These are phyloP conservation scores for Candida oleophila DNA, from an alignment of 805 yeast genomes.

Conservation along the genomic window DNA sequence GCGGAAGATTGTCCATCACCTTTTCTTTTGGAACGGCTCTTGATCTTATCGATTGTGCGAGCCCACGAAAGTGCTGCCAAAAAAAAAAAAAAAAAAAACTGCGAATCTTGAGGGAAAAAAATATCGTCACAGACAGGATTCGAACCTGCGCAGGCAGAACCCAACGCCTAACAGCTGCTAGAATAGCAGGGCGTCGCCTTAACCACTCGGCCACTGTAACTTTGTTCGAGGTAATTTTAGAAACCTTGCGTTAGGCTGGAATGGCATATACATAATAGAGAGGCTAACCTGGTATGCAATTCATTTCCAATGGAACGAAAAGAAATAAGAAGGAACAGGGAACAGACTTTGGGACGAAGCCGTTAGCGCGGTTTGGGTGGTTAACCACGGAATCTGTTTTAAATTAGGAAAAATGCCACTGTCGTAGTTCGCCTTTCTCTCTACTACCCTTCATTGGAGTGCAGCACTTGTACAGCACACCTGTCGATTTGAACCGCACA, in stretches of 20 bases:
- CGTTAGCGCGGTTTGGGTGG: too few species aligned
- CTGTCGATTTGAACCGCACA: not conserved
- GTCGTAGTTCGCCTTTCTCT: too few species aligned
- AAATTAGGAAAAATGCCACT: too few species aligned
- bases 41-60: not conserved
- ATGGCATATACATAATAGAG: too few species aligned
- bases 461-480: not conserved
- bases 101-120: slow-evolving; percentile 31
- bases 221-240: not conserved
- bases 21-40: not conserved
- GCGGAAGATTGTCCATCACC: too few species aligned
- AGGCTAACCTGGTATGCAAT: too few species aligned
- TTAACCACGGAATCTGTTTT: too few species aligned
- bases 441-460: too few species aligned
- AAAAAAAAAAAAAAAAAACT: not conserved
- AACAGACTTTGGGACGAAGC: too few species aligned
- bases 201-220: slow-evolving; percentile 90
- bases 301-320: too few species aligned
- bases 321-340: too few species aligned
- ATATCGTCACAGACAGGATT: slow-evolving; percentile 97
- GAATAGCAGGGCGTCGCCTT: slow-evolving; percentile 90
- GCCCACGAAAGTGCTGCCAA: not conserved
- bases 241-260: not conserved
- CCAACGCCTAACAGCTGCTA: slow-evolving; percentile 41
- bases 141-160: slow-evolving; percentile 88